Conservation (phyloP, 2,329 filamentous ascomycete genomes). For the Colletotrichum sp. region DNA sequence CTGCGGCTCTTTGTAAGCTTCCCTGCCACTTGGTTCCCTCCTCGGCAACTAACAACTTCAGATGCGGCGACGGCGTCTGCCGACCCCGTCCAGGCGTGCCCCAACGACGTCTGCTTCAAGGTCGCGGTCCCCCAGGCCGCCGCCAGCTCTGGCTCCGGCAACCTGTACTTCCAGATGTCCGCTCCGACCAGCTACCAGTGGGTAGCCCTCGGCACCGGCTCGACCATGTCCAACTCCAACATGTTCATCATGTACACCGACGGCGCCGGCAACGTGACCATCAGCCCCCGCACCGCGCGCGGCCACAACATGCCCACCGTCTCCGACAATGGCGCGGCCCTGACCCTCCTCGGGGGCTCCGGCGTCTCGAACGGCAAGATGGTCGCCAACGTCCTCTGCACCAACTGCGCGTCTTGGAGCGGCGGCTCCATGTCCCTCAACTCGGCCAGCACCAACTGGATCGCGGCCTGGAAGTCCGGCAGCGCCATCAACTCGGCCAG, state of each 20-base stretch:
- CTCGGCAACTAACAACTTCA: not conserved
- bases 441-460: slow-evolving; percentile 50
- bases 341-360: slow-evolving; percentile 64
- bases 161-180: slow-evolving; percentile 66
- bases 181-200: slow-evolving; percentile 59
- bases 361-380: slow-evolving; percentile 58
- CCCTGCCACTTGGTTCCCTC: not conserved
- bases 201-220: slow-evolving; percentile 64
- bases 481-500: slow-evolving; percentile 48
- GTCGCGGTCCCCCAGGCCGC: slow-evolving; percentile 60
- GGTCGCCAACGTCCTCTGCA: slow-evolving; percentile 64
- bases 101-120: slow-evolving; percentile 54
- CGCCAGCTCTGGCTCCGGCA: slow-evolving; percentile 52
- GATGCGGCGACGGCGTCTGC: slow-evolving; percentile 33
- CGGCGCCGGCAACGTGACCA: slow-evolving; percentile 63
- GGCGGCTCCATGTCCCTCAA: slow-evolving; percentile 47
- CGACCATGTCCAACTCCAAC: slow-evolving; percentile 58
- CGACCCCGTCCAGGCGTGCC: slow-evolving; percentile 42
- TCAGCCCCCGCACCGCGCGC: slow-evolving; percentile 59
- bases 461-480: slow-evolving; percentile 60
- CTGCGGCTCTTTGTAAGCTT: slow-evolving; percentile 13
- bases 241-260: slow-evolving; percentile 69
- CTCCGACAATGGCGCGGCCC: slow-evolving; percentile 45
- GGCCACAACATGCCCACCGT: slow-evolving; percentile 53
- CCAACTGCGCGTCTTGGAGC: slow-evolving; percentile 55